phyloP scores from a whole-genome alignment of 352 stramenopile species.

The Pythium grandisporangium region DNA sequence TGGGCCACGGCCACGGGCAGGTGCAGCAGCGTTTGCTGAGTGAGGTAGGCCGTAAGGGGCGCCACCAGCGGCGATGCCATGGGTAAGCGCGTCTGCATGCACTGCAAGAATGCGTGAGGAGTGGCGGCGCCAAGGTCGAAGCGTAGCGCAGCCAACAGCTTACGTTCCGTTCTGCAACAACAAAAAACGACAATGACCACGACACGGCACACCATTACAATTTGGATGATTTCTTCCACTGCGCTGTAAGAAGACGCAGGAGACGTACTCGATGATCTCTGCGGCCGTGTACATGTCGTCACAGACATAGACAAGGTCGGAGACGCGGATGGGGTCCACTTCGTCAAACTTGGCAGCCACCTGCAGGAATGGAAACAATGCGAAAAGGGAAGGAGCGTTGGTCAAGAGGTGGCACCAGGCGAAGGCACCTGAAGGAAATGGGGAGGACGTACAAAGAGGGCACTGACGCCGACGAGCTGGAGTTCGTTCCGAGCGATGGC shows the following conservation, averaged over 20 bases:
- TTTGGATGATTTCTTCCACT: too few species aligned
- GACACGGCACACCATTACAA: too few species aligned
- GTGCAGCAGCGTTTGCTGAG: slow-evolving; percentile 44
- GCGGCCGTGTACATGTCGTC: slow-evolving; percentile 92
- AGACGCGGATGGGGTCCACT: slow-evolving; percentile 96
- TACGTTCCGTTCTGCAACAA: slow-evolving; percentile 89
- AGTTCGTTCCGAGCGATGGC: slow-evolving; percentile 91
- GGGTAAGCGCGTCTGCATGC: slow-evolving; percentile 88
- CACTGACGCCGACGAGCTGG: slow-evolving; percentile 96
- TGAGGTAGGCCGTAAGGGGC: slow-evolving; percentile 49
- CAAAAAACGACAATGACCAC: too few species aligned
- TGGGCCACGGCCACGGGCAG: slow-evolving; percentile 41
- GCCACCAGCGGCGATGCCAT: slow-evolving; percentile 20
- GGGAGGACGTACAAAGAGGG: slow-evolving; percentile 72
- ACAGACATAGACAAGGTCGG: slow-evolving; percentile 98
- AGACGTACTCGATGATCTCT: slow-evolving; percentile 42
- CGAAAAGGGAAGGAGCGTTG: not conserved
- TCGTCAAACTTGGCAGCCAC: slow-evolving; percentile 99
- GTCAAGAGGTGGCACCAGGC: too few species aligned
- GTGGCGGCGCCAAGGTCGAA: slow-evolving; percentile 97
- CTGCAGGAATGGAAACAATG: too few species aligned
- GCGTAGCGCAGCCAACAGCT: slow-evolving; percentile 92
- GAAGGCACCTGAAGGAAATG: not conserved
- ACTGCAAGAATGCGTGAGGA: slow-evolving; percentile 92
- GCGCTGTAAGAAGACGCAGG: too few species aligned